Evolutionary conservation across 108 stramenopile genomes (phyloP).

Genomic region (Skeletonema tropicum): DNA sequence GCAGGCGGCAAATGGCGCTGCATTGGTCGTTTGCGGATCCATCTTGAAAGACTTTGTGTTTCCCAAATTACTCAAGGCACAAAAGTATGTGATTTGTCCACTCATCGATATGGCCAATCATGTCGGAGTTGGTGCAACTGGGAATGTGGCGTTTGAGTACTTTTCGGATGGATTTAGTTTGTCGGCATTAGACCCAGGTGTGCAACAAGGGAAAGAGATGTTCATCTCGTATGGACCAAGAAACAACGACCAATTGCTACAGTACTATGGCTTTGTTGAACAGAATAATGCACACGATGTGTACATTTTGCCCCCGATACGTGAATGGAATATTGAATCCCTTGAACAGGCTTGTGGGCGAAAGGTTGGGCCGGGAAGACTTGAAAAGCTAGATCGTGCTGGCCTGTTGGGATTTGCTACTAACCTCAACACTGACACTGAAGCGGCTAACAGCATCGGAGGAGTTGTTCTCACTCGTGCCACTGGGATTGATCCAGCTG

Average conservation of each 20-base stretch:
- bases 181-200: slow-evolving; percentile 30
- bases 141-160: slow-evolving; percentile 87
- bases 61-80: slow-evolving; percentile 73
- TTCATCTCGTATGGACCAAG: slow-evolving; percentile 87
- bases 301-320: slow-evolving; percentile 87
- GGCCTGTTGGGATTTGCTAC: slow-evolving; percentile 69
- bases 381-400: slow-evolving; percentile 78
- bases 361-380: slow-evolving; percentile 67
- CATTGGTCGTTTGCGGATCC: slow-evolving; percentile 76
- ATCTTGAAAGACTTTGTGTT: slow-evolving; percentile 85
- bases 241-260: slow-evolving; percentile 90
- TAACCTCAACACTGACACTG: slow-evolving; percentile 26
- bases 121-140: slow-evolving; percentile 55
- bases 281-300: slow-evolving; percentile 84
- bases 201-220: slow-evolving; percentile 53
- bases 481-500: slow-evolving; percentile 81
- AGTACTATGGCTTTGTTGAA: slow-evolving; percentile 96
- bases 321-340: slow-evolving; percentile 82
- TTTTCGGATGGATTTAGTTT: slow-evolving; percentile 86
- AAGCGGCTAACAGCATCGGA: slow-evolving; percentile 66
- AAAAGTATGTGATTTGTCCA: slow-evolving; percentile 89
- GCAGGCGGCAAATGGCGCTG: slow-evolving; percentile 90
- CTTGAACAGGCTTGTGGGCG: slow-evolving; percentile 76
- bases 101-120: slow-evolving; percentile 92
- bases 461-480: slow-evolving; percentile 82